A percentile compares a stretch with the other conserved stretches of the same genome.
Evolutionary conservation across 176 grass and related monocot species (phyloP).

Genomic region (Eragrostis nindensis): DNA sequence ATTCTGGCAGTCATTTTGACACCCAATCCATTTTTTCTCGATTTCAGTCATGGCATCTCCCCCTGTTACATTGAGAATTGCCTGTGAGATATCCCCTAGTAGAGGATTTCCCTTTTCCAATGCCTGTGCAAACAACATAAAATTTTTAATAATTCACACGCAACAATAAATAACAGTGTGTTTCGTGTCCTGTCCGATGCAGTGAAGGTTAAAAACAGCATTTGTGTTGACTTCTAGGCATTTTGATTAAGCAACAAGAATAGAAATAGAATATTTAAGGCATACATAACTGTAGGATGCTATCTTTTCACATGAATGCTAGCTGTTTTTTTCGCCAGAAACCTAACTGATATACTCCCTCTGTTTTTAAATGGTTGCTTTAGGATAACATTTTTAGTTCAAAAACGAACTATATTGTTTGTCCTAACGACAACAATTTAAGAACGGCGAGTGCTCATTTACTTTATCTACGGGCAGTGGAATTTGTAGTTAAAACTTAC

Average conservation of each 20-base stretch:
- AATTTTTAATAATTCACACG: not conserved
- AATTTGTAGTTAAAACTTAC: slow-evolving; percentile 47
- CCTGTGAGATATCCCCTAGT: slow-evolving; percentile 48
- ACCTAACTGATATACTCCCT: not conserved
- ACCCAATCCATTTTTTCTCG: slow-evolving; percentile 59
- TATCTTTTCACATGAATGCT: no score
- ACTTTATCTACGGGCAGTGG: not conserved
- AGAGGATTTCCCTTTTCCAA: slow-evolving; percentile 42
- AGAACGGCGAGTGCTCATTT: no score
- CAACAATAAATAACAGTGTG: not conserved
- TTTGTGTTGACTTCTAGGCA: no score
- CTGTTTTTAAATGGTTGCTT: no score
- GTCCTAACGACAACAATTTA: no score
- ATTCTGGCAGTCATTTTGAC: slow-evolving; percentile 24
- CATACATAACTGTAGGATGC: no score
- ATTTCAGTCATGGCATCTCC: slow-evolving; percentile 46
- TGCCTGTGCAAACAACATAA: slow-evolving; percentile 15
- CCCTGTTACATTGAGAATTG: slow-evolving; percentile 59
- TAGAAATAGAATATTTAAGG: no score
- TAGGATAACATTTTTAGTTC: no score
- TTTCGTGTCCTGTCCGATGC: not conserved
- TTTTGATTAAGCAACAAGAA: no score
- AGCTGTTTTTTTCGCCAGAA: no score
- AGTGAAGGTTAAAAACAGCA: no score
- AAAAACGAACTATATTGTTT: no score